phyloP scores from a whole-genome alignment of 768 basidiomycete species.

The Lactarius trivialis region DNA sequence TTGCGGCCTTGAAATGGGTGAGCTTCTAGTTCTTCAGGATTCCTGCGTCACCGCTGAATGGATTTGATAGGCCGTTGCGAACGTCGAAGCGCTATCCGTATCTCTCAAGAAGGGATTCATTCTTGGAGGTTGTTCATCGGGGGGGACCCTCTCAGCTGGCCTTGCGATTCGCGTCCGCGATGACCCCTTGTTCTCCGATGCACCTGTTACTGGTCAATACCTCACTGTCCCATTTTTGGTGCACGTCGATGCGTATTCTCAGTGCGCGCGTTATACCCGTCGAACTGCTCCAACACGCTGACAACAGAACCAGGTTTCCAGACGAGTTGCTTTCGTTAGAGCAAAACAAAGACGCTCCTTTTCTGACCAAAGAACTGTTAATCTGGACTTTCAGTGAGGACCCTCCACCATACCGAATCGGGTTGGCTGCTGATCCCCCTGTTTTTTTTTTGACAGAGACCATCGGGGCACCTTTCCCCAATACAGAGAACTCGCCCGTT shows the following conservation, averaged over 20 bases:
- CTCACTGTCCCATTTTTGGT: slow-evolving; percentile 24
- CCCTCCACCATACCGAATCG: neutral
- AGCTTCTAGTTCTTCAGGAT: neutral
- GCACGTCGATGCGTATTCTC: slow-evolving; percentile 23
- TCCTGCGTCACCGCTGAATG: too few species aligned
- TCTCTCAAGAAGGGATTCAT: slow-evolving; percentile 25
- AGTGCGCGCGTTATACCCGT: neutral
- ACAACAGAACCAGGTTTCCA: neutral
- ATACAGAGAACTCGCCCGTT: slow-evolving; percentile 3
- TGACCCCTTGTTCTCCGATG: slow-evolving; percentile 23
- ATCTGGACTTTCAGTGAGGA: neutral
- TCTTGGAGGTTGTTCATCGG: slow-evolving; percentile 26
- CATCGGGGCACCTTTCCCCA: neutral
- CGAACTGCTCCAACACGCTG: neutral
- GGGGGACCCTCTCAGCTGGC: slow-evolving; percentile 25
- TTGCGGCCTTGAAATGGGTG: slow-evolving; percentile 27
- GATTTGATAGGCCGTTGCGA: slow-evolving; percentile 8
- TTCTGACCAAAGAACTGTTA: neutral
- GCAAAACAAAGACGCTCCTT: slow-evolving; percentile 2
- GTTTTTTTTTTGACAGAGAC: neutral
- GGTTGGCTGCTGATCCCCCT: neutral
- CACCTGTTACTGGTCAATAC: slow-evolving; percentile 26
- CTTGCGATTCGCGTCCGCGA: slow-evolving; percentile 25
- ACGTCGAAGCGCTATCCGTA: slow-evolving; percentile 14
- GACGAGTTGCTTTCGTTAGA: slow-evolving; percentile 7